Conservation (phyloP, 306 rosid species). For the Sicyos baderoa region DNA sequence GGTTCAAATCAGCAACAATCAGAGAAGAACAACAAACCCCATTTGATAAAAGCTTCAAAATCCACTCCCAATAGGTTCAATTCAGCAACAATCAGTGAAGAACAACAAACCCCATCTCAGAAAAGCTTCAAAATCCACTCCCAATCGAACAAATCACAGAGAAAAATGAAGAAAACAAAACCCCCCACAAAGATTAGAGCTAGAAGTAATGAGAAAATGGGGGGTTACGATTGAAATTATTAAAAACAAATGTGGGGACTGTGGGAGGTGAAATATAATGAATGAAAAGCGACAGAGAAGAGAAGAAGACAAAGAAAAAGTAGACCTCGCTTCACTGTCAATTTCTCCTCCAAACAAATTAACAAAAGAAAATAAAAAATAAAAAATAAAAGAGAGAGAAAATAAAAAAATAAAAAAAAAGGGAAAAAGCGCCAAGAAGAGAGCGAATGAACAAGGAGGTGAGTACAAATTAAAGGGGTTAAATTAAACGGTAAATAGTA, state of each 20-base stretch:
- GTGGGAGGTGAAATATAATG: constrained; percentile 34
- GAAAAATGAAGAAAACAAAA: constrained; percentile 10
- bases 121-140: constrained; percentile 24
- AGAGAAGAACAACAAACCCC: no score
- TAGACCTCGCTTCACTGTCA: constrained; percentile 52
- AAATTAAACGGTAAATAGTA: constrained; percentile 22
- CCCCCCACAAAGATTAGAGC: no score
- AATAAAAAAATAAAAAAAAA: background rate
- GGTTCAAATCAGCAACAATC: no score
- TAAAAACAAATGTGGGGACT: constrained; percentile 41
- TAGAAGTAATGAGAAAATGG: no score
- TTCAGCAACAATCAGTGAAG: background rate
- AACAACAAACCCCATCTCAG: constrained; percentile 29
- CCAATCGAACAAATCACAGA: constrained; percentile 31
- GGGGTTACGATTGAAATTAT: constrained; percentile 22
- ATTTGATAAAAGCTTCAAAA: no score
- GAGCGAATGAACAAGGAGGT: background rate
- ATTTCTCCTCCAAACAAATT: constrained; percentile 19
- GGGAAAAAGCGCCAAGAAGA: constrained; percentile 13
- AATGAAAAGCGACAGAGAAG: constrained; percentile 27
- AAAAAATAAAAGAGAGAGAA: no score
- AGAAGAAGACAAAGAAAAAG: constrained; percentile 59
- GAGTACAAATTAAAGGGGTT: background rate
- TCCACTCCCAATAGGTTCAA: no score
- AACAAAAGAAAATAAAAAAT: constrained; percentile 14